Base-by-base conservation (phyloP, 2,329 filamentous ascomycete species). In the Penicillium sp. region DNA sequence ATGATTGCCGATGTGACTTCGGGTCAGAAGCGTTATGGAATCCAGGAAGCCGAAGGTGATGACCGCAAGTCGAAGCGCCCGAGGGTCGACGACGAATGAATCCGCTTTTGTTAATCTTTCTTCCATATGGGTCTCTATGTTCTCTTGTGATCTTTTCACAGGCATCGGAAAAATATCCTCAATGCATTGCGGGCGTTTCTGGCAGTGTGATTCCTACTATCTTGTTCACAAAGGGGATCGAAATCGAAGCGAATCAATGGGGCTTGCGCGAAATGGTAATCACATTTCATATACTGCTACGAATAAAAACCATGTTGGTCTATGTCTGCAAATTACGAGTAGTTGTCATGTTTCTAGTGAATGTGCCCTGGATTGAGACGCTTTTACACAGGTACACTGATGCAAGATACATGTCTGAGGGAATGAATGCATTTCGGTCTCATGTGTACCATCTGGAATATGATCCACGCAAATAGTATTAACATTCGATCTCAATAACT, bases 1-100 rank as follows among this genome's bases (percentile, higher is more conserved):
- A 96, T 99, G 79, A 85, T 99, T 71, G 88, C 85, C 35, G 91
- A 97, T 72, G 91, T 81, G 27, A 80, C 79, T 81, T 53, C 81
- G 61, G 66, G 76, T 45, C 71, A 75, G 65, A 77, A 77, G 62
- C 72, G 74, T 54, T 76, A 76, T 56, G 74, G 74, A 23, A 75
- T 77, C 21, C 73, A 76, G 63, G 74, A 76, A 60, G 70, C 64
- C 10, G 72, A 73, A 32, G 60, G 58, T 39, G 68, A 68, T 6
- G 66, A 70, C 41, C 69, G 72, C 23, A 70, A 71, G 35, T 72
- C 71, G 18, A 97, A 96, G 79, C 84, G 89, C 65, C 88, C 88
- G 23, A 85, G 88, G 63, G 84, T 93, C 25, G 89, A 93, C 27
- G 88, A 90, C 56, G 90, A 92, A 45, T 69, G 60, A 58, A 55